Base-by-base conservation (phyloP, 164 flowering plant species). In the Taxillus chinensis region DNA sequence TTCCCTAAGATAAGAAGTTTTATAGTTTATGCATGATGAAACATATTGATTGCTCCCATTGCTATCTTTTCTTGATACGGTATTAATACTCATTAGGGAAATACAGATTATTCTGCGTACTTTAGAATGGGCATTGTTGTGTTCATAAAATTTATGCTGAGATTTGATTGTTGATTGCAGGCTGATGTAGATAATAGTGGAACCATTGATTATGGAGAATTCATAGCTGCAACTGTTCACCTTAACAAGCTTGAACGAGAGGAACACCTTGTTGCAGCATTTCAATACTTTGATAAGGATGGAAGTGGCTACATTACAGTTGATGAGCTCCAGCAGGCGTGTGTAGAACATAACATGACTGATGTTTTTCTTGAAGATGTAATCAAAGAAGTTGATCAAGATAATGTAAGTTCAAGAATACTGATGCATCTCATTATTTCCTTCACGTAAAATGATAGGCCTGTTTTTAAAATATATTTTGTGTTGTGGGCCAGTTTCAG, bases 171-270 rank as follows among this genome's bases (percentile, higher is more conserved):
- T 58, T 65, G 12, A 55, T 8, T 64, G 56, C 82, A 92, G 98
- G 98, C 98, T 70, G 98, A 92, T 78, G 95, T 92, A 53, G 98
- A 92, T 74, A 92, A 92, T 65, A 92, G 92, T 77, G 98, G 98
- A 39, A 92, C 93, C 42, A 92, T 92, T 40, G 98, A 92, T 68
- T 92, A 92, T 68, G 96, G 98, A 57, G 98, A 92, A 69, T 92
- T 92, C 61, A 79, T 92, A 69, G 96, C 96, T 62, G 98, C 98
- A 59, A 92, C 98, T 5, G 79, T 92, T 72, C 98, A 92, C 65
- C 87, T 92, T 8, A 92, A 92, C 73, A 90, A 92, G 64, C 81
- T 92, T 16, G 98, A 92, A 68, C 93, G 98, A 4, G 98, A 92
- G 70, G 98, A 92, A 68, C 98, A 92, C 77, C 92, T 92, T 8